phyloP scores from a whole-genome alignment of 768 basidiomycete species.

The Trametes cingulata region DNA sequence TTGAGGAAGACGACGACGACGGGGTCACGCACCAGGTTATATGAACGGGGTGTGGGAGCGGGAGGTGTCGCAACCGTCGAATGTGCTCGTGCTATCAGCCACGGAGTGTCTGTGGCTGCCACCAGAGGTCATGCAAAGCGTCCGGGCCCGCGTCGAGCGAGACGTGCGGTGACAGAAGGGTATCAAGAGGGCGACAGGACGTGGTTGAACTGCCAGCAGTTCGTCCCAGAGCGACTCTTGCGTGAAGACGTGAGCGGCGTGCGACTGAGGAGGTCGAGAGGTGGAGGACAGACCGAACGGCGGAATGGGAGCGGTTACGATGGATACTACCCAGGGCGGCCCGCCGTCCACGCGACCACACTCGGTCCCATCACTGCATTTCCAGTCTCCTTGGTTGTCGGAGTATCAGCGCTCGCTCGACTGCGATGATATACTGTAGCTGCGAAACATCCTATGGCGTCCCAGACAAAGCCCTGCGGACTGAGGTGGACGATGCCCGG shows the following conservation, averaged over 20 bases:
- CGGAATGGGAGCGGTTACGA: slow-evolving; percentile 10
- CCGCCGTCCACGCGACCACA: background rate
- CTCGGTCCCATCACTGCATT: background rate
- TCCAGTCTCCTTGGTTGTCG: background rate
- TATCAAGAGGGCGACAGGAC: slow-evolving; percentile 18
- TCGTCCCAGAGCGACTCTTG: slow-evolving; percentile 19
- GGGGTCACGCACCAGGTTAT: slow-evolving; percentile 13
- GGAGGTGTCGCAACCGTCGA: slow-evolving; percentile 13
- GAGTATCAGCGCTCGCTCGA: too few species aligned
- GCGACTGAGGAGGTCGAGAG: background rate
- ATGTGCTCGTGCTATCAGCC: background rate
- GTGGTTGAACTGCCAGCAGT: slow-evolving; percentile 24
- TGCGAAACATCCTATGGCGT: too few species aligned
- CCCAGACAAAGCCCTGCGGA: background rate
- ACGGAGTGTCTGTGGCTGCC: background rate
- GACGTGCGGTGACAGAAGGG: slow-evolving; percentile 9
- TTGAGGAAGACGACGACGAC: background rate
- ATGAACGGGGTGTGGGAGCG: slow-evolving; percentile 9
- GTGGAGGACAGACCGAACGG: background rate
- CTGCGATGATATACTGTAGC: too few species aligned
- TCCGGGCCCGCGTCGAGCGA: background rate
- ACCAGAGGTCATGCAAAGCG: background rate
- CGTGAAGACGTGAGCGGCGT: background rate
- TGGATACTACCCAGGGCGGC: slow-evolving; percentile 12
- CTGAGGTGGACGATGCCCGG: background rate